These are phyloP conservation scores for Croton laevigatus DNA, from an alignment of 441 rosid species.

Conservation along the genomic window DNA sequence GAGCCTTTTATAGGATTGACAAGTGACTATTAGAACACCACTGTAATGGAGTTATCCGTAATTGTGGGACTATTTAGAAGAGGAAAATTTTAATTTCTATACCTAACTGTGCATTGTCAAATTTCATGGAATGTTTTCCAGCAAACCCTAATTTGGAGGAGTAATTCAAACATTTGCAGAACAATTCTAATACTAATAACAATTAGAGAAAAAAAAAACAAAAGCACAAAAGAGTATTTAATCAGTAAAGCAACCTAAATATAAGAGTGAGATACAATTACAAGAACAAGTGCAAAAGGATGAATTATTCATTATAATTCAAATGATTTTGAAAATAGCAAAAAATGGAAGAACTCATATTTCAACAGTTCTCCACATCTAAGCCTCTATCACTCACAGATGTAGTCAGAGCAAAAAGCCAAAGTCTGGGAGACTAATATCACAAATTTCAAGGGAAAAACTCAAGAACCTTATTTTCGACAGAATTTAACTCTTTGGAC, in stretches of 20 bases:
- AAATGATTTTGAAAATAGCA: neutral
- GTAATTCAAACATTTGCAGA: neutral
- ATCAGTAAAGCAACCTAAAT: neutral
- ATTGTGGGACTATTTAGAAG: neutral
- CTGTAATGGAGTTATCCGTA: neutral
- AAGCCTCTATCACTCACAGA: neutral
- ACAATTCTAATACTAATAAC: neutral
- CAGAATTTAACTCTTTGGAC: neutral
- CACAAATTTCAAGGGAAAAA: neutral
- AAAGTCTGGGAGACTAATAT: neutral
- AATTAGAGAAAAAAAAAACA: constrained; percentile 1
- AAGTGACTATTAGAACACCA: neutral
- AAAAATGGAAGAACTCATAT: neutral
- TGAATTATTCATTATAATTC: neutral
- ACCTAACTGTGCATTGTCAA: neutral
- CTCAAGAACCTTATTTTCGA: neutral
- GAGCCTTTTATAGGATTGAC: neutral
- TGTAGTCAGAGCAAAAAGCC: neutral
- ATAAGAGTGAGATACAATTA: neutral
- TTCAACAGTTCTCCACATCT: neutral
- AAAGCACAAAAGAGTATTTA: neutral
- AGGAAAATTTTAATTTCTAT: neutral
- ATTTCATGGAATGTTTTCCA: neutral
- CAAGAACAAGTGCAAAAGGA: neutral
- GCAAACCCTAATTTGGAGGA: neutral